A percentile compares a stretch with the other conserved stretches of the same genome.
These are phyloP conservation scores for Solanum clarkiae DNA, from an alignment of 257 asterid species.

Conservation along the genomic window DNA sequence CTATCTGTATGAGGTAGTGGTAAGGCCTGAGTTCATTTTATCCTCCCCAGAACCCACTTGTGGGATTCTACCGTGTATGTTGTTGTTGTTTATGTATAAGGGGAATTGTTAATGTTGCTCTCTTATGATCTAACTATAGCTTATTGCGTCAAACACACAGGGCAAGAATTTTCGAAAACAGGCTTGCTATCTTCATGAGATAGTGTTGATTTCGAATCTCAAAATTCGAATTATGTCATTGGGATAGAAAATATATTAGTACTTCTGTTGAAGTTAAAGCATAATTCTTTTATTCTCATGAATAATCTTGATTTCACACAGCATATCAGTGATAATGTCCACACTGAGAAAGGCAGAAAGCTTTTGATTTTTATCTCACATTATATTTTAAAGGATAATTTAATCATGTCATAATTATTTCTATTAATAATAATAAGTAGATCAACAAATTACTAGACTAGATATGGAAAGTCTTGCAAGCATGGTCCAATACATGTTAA, in stretches of 20 bases:
- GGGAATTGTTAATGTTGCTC: background rate
- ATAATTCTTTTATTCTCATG: too few species aligned
- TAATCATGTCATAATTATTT: background rate
- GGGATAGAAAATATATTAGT: too few species aligned
- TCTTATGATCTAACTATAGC: background rate
- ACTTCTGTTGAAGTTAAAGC: too few species aligned
- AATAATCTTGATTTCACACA: background rate
- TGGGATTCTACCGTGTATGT: too few species aligned
- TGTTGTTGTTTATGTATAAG: background rate
- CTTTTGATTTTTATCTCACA: background rate
- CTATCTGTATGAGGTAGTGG: too few species aligned
- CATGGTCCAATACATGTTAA: too few species aligned
- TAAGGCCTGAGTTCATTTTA: too few species aligned
- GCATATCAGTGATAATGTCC: background rate
- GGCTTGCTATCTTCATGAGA: accelerated
- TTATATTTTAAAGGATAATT: background rate
- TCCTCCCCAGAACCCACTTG: too few species aligned
- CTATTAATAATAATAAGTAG: background rate
- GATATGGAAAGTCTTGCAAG: too few species aligned
- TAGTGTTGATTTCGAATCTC: too few species aligned
- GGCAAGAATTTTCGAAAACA: background rate
- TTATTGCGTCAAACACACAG: background rate
- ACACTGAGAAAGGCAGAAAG: background rate
- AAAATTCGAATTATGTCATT: too few species aligned
- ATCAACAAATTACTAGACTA: background rate